A percentile compares a stretch with the other conserved stretches of the same genome.
Evolutionary conservation across 805 yeast species (phyloP).

Genomic region (Debaryomyces tyrocola): DNA sequence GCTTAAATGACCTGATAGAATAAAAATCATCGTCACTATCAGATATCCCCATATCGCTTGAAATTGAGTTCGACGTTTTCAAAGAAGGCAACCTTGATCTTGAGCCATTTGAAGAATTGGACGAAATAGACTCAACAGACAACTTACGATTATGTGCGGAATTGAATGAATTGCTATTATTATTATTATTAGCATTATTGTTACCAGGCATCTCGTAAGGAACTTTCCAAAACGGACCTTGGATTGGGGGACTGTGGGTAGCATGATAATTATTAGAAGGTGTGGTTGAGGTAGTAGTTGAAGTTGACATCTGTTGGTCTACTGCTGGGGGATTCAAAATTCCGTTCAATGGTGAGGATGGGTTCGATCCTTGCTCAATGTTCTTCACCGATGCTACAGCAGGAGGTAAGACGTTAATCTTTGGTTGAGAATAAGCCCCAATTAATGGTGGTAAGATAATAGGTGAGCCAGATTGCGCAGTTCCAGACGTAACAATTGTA

Average conservation of each 20-base stretch:
- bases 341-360: slow-evolving; percentile 15
- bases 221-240: slow-evolving; percentile 60
- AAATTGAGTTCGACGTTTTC: slow-evolving; percentile 21
- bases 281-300: slow-evolving; percentile 3
- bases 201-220: slow-evolving; percentile 55
- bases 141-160: slow-evolving; percentile 32
- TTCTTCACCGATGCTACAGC: slow-evolving; percentile 4
- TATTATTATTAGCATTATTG: not conserved
- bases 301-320: not conserved
- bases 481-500: slow-evolving; percentile 6
- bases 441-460: slow-evolving; percentile 33
- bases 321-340: slow-evolving; percentile 3
- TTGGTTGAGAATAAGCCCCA: slow-evolving; percentile 12
- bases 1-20: slow-evolving; percentile 20
- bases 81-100: slow-evolving; percentile 29
- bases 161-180: slow-evolving; percentile 2
- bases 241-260: slow-evolving; percentile 29
- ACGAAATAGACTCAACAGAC: slow-evolving; percentile 51
- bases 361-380: slow-evolving; percentile 10
- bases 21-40: slow-evolving; percentile 39
- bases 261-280: not conserved
- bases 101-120: slow-evolving; percentile 43
- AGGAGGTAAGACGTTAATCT: slow-evolving; percentile 7
- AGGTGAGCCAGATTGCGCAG: slow-evolving; percentile 14
- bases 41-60: slow-evolving; percentile 21